Evolutionary conservation across 2,329 filamentous ascomycete genomes (phyloP), one percentile per base, ranked within the genome.

Genomic region (Fonsecaea pugnacius): DNA sequence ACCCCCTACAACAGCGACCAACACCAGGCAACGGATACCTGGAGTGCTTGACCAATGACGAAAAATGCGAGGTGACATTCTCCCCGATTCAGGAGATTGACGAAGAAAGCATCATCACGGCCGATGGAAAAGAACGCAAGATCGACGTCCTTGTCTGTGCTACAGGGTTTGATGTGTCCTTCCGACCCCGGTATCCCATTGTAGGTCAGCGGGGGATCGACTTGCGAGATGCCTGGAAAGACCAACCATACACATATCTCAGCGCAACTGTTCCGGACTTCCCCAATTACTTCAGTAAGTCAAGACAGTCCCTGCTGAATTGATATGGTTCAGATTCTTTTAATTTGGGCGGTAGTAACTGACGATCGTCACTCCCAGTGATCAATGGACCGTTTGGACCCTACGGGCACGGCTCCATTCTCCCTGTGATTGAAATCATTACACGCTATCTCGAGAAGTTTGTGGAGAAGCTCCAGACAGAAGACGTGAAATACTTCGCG

Each of bases 381-480:
- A 62, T 74, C 1, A 62, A 73, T 0, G 74, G 74, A 0, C 73
- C 74, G 0, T 74, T 73, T 64, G 61, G 72, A 4, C 72, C 70
- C 1, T 73, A 72, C 3, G 73, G 72, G 0, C 72, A 74, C 27
- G 63, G 66, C 67, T 67, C 59, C 55, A 60, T 69, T 4, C 57
- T 69, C 7, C 60, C 62, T 18, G 59, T 59, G 10, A 65, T 69
- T 32, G 67, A 69, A 54, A 36, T 55, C 9, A 40, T 59, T 5
- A 63, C 64, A 4, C 12, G 18, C 12, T 69, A 69, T 51, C 51
- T 78, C 68, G 79, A 75, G 46, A 82, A 84, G 65, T 82, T 82
- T 67, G 75, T 83, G 43, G 72, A 79, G n/a, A 77, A 78, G 65
- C 77, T 79, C 66, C 71, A 82, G 53, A 78, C 78, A 65, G 83